These are phyloP conservation scores for Beauveria sp. DNA, from an alignment of 2,329 filamentous ascomycete genomes.

Conservation along the genomic window DNA sequence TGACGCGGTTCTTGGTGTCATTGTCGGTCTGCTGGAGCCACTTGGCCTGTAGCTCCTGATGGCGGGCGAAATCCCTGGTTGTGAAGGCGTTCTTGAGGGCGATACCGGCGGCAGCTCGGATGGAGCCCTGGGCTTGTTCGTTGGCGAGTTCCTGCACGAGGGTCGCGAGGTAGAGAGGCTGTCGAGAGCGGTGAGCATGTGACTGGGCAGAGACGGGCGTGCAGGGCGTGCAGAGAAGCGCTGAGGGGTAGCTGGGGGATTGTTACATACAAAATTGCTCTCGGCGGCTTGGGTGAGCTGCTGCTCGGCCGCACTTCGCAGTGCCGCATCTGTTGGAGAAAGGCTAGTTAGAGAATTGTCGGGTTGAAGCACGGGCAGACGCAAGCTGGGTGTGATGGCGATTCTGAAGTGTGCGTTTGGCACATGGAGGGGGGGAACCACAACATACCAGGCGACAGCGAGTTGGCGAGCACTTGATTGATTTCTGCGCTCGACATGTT, in stretches of 20 bases:
- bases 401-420: slow-evolving; percentile 10
- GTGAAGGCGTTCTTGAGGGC: slow-evolving; percentile 98
- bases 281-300: slow-evolving; percentile 90
- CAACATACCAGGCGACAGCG: slow-evolving; percentile 81
- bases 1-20: slow-evolving; percentile 79
- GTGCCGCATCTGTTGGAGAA: slow-evolving; percentile 63
- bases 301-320: slow-evolving; percentile 86
- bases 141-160: slow-evolving; percentile 93
- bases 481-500: slow-evolving; percentile 79
- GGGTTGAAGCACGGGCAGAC: neutral
- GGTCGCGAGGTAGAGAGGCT: slow-evolving; percentile 89
- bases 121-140: slow-evolving; percentile 72
- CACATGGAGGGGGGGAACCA: slow-evolving; percentile 12
- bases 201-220: slow-evolving; percentile 9
- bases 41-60: slow-evolving; percentile 86
- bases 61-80: slow-evolving; percentile 78
- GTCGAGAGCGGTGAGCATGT: slow-evolving; percentile 22
- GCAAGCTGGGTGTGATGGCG: slow-evolving; percentile 2
- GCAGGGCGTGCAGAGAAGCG: slow-evolving; percentile 6
- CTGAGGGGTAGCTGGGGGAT: slow-evolving; percentile 17
- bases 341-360: slow-evolving; percentile 25
- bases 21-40: slow-evolving; percentile 80
- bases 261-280: slow-evolving; percentile 74
- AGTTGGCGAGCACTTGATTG: slow-evolving; percentile 95
- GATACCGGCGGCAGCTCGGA: slow-evolving; percentile 89